phyloP scores from a whole-genome alignment of 1,284 basidiomycete genomes.

The Phellinidium pouzarii region DNA sequence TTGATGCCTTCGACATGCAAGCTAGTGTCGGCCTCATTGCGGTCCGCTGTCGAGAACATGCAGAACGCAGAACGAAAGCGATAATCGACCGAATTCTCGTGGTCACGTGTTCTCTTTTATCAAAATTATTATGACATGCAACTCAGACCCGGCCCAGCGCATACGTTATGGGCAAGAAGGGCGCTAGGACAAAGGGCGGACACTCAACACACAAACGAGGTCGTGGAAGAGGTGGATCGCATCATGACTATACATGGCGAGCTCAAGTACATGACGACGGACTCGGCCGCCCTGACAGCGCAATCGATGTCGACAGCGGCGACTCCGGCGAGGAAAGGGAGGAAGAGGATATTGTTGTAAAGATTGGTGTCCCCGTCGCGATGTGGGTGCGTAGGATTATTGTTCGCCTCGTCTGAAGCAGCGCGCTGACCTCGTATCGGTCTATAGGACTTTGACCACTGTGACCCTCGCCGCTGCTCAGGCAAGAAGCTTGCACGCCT shows the following conservation, averaged over 20 bases:
- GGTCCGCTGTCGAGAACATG: constrained; percentile 8
- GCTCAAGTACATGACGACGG: constrained; percentile 23
- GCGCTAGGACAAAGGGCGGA: constrained; percentile 25
- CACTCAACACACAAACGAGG: constrained; percentile 4
- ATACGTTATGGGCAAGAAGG: constrained; percentile 41
- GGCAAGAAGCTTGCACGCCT: constrained; percentile 90
- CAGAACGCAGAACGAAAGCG: too few relatives aligned
- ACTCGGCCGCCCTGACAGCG: constrained; percentile 41
- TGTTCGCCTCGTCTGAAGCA: not conserved
- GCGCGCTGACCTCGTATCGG: too few relatives aligned
- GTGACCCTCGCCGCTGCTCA: constrained; percentile 90
- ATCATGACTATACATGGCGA: constrained; percentile 22
- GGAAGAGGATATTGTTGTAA: constrained; percentile 28
- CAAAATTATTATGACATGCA: not conserved
- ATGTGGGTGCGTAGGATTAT: constrained; percentile 70
- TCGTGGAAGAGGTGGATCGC: constrained; percentile 27
- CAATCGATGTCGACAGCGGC: constrained; percentile 34
- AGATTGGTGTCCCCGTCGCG: constrained; percentile 66
- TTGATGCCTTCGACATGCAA: constrained; percentile 71
- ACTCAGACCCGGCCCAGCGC: not conserved
- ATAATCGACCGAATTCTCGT: not conserved
- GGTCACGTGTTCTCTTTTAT: constrained; percentile 3
- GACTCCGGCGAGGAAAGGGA: constrained; percentile 29
- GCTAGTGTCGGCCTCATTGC: constrained; percentile 62
- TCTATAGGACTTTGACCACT: constrained; percentile 89